Evolutionary conservation across 225 moss, liverwort and hornwort genomes (phyloP), one percentile per base, ranked within the genome.

Genomic region (Sphagnum contortum): DNA sequence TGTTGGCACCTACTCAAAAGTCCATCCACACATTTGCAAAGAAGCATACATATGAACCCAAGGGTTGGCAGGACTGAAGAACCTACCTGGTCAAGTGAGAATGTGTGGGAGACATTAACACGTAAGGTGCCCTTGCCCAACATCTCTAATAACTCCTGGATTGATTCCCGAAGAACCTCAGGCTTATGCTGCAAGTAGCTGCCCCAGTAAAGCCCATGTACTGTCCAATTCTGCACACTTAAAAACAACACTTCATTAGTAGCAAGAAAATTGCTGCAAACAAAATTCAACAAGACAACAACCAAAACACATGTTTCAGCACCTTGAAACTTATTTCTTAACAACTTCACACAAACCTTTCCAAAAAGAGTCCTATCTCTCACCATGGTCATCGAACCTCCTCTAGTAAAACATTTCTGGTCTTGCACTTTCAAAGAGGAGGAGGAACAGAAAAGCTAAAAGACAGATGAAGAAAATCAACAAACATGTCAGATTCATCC

Each of bases 131-230:
- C 93, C 47, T 79, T 88, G 50, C 72, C 69, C 70, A 87, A 56
- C 93, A 89, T 79, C 61, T 73, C 74, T 44, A 98, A 75, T 69
- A 91, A 65, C 51, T 69, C 68, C 70, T 75, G 76, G 75, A 98
- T 77, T 1, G 83, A 81, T 53, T 89, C 81, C 53, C 72, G 68
- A 10, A 86, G 57, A 65, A 89, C 79, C 65, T 72, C 65, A 49
- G 91, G 98, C 45, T 80, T 73, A 61, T 87, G 85, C 47, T 59
- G 65, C 0, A 3, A 11, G 70, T 98, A 84, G 72, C 83, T 87
- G 57, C 98, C 93, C 93, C 91, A 93, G 64, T 79, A 98, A 48
- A 98, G 79, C 45, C 98, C 98, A 75, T 98, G 98, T 29, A 81
- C 78, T 50, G 98, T 93, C 84, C 83, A 86, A 74, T 98, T 98